Evolutionary conservation across 768 basidiomycete genomes (phyloP), one percentile per base, ranked within the genome.

Genomic region (Mrakia frigida): DNA sequence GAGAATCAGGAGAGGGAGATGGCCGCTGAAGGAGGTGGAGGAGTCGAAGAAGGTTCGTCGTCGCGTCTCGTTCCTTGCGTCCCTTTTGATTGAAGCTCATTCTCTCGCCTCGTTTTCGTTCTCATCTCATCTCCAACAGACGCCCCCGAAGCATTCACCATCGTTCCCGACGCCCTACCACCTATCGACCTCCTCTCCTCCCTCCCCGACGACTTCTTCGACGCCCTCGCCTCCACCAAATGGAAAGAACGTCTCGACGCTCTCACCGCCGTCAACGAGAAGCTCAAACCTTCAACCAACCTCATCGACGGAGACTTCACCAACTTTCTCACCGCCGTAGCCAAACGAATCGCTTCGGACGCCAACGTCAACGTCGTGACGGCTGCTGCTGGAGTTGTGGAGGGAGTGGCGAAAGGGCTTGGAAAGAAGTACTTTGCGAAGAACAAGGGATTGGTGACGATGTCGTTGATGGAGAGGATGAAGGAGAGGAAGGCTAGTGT

Each of bases 321-420:
- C 6, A 92, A 94, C 41, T 84, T 97, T 28, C 86, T 89, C 11
- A 90, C 88, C 80, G 89, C 91, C 3, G 84, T 99, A 25, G 93
- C 92, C 0, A 85, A 87, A 28, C 89, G 94, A 77, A 89, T 97
- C 80, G 89, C 92, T 74, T 88, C 88, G 77, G 97, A 99, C 82
- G 90, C 94, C 41, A 99, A 98, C 83, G 90, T 99, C 81, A 93
- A 92, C 80, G 98, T 95, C 82, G 97, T 99, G 70, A 91, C 92
- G 79, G 87, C 89, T 39, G 94, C 94, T 0, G 91, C 94, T 18
- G 88, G 88, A 46, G 90, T 93, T 79, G 84, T 98, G 79, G 94
- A 95, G 81, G 89, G 88, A 18, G 85, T 99, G 53, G 93, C 94
- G 23, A 92, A 90, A 80, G 94, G 91, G 25, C 85, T 98, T 81